Evolutionary conservation across 2,329 filamentous ascomycete genomes (phyloP).

Genomic region (Colletotrichum liriopes): DNA sequence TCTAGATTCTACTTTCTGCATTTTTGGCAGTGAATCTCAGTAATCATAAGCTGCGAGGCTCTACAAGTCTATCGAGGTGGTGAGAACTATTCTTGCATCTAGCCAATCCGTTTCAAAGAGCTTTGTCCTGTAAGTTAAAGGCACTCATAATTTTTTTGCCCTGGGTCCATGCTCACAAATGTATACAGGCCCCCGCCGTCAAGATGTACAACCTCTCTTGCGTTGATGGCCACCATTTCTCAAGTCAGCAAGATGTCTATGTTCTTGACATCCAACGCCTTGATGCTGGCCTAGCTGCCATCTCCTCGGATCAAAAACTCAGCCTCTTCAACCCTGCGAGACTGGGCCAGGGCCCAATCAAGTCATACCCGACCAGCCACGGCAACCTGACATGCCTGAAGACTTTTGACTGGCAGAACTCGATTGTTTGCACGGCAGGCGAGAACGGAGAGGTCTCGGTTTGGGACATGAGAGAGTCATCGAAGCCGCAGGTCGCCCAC

Average conservation of each 20-base stretch:
- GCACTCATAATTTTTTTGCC: neutral
- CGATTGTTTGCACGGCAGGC: conserved; percentile 78
- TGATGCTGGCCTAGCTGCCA: conserved; percentile 69
- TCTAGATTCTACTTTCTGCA: neutral
- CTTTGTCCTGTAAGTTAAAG: neutral
- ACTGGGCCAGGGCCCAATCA: conserved; percentile 67
- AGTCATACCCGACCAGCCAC: conserved; percentile 67
- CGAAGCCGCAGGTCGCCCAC: conserved; percentile 58
- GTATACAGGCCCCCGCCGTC: neutral
- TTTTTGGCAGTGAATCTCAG: neutral
- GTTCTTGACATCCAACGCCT: conserved; percentile 72
- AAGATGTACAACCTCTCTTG: conserved; percentile 61
- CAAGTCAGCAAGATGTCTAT: conserved; percentile 63
- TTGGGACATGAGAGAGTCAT: conserved; percentile 73
- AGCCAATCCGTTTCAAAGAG: neutral
- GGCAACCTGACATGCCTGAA: conserved; percentile 76
- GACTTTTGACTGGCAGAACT: conserved; percentile 66
- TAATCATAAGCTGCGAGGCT: neutral
- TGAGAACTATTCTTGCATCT: neutral
- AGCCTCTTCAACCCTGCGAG: conserved; percentile 74
- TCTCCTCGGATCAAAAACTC: conserved; percentile 80
- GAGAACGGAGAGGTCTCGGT: conserved; percentile 78
- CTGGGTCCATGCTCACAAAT: conserved; percentile 24
- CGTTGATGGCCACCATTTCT: conserved; percentile 58
- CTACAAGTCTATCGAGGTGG: neutral